Evolutionary conservation across 495 filamentous ascomycete genomes (phyloP).

Genomic region (Penicillium simplicissimum): DNA sequence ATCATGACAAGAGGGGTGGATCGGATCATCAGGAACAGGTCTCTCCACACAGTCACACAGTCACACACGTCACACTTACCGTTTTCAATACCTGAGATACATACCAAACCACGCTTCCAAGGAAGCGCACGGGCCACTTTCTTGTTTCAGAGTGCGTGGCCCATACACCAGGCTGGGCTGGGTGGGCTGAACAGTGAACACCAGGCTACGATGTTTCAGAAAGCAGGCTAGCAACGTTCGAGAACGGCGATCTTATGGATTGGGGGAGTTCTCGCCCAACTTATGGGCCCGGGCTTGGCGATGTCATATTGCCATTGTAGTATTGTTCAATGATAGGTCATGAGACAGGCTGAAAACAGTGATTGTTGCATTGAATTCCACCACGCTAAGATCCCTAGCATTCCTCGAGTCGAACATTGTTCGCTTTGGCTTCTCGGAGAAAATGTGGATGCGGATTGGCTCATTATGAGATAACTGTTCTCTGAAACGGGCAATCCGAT

Average conservation of each 20-base stretch:
- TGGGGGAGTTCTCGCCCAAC: background rate
- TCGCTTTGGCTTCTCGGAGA: background rate
- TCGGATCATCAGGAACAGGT: background rate
- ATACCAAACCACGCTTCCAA: background rate
- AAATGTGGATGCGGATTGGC: background rate
- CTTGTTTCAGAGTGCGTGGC: background rate
- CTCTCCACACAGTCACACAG: too few relatives aligned
- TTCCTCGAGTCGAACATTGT: constrained; percentile 21
- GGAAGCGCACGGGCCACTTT: constrained; percentile 4
- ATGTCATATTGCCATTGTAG: background rate
- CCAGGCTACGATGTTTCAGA: constrained; percentile 16
- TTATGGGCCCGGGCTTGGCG: background rate
- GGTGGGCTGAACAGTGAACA: background rate
- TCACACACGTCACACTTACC: background rate
- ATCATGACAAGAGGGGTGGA: background rate
- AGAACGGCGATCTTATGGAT: background rate
- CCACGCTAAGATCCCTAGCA: constrained; percentile 11
- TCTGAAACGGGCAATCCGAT: background rate
- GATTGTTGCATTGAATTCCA: constrained; percentile 12
- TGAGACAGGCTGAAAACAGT: constrained; percentile 7
- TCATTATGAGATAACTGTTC: background rate
- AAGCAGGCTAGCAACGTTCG: background rate
- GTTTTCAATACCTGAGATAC: background rate
- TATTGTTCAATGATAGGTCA: background rate
- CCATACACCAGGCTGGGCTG: background rate